Percentiles rank a stretch among this genome's conserved stretches.
Evolutionary conservation across 805 yeast genomes (phyloP).

Genomic region (Wickerhamomyces chaumierensis): DNA sequence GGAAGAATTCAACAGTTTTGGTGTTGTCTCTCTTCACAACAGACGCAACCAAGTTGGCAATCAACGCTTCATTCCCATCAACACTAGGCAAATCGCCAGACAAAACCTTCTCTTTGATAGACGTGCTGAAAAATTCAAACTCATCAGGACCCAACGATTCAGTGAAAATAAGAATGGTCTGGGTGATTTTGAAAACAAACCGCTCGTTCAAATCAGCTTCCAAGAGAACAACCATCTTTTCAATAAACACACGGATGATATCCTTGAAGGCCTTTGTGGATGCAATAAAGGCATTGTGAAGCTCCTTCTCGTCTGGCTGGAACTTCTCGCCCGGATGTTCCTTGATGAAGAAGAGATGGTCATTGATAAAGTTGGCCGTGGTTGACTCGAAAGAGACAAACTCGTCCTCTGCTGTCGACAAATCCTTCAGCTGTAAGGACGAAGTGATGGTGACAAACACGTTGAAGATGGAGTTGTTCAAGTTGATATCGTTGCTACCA

Average conservation of each 20-base stretch:
- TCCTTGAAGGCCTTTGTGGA: conserved; percentile 63
- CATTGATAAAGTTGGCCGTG: conserved; percentile 46
- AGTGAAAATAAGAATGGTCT: conserved; percentile 34
- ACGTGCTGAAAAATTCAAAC: conserved; percentile 31
- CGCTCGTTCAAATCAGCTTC: conserved; percentile 36
- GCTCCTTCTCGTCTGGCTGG: conserved; percentile 30
- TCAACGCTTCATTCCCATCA: conserved; percentile 42
- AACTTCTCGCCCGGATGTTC: conserved; percentile 21
- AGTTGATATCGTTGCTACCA: conserved; percentile 75
- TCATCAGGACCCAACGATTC: conserved; percentile 53
- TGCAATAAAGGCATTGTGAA: conserved; percentile 51
- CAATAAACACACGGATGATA: conserved; percentile 43
- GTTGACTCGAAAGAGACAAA: conserved; percentile 27
- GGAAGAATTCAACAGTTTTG: conserved; percentile 17
- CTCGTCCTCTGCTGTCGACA: conserved; percentile 30
- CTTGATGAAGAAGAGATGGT: conserved; percentile 45
- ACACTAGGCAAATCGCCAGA: conserved; percentile 41
- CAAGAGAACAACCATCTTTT: conserved; percentile 47
- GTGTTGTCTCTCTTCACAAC: conserved; percentile 46
- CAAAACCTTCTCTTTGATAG: conserved; percentile 29
- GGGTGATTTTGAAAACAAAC: conserved; percentile 27
- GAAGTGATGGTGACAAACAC: conserved; percentile 61
- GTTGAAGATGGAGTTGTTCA: conserved; percentile 59
- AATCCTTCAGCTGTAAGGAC: conserved; percentile 60
- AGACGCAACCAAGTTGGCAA: conserved; percentile 64